phyloP scores from a whole-genome alignment of 192 early-diverging fungal genomes.

The Umbelopsis ramanniana region DNA sequence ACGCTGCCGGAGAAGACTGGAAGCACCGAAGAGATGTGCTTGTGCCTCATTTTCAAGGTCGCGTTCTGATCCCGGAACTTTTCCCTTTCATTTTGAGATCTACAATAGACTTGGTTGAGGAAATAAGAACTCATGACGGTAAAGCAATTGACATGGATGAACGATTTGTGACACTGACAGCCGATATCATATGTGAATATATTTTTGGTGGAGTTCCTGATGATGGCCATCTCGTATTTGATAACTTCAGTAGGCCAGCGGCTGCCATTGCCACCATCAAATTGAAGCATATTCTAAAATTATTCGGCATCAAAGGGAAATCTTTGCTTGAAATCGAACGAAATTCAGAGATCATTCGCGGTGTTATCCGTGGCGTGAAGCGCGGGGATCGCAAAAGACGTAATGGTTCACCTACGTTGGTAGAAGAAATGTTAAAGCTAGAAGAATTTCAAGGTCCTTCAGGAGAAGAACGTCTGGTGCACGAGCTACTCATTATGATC shows the following conservation, averaged over 20 bases:
- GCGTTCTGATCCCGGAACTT: constrained; percentile 2
- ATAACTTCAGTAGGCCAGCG: background rate
- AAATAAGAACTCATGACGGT: background rate
- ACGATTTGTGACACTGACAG: background rate
- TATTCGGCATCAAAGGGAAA: background rate
- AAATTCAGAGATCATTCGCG: background rate
- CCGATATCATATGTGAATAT: constrained; percentile 24
- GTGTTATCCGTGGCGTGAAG: background rate
- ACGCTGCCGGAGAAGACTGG: constrained; percentile 21
- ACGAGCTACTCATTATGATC: constrained; percentile 46
- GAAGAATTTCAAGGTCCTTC: background rate
- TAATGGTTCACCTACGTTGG: background rate
- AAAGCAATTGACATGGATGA: constrained; percentile 13
- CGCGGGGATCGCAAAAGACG: background rate
- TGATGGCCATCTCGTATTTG: background rate
- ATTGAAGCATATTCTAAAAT: background rate
- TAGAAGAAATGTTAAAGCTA: background rate
- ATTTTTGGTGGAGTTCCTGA: constrained; percentile 9
- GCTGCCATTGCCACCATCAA: background rate
- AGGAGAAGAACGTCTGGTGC: constrained; percentile 26
- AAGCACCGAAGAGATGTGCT: constrained; percentile 1
- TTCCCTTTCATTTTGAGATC: background rate
- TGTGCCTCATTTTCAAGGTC: constrained; percentile 22
- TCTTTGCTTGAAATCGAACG: background rate
- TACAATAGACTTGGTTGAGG: background rate